Base-by-base conservation (phyloP, 2,329 filamentous ascomycete species). In the Phyllosticta citribraziliensis region DNA sequence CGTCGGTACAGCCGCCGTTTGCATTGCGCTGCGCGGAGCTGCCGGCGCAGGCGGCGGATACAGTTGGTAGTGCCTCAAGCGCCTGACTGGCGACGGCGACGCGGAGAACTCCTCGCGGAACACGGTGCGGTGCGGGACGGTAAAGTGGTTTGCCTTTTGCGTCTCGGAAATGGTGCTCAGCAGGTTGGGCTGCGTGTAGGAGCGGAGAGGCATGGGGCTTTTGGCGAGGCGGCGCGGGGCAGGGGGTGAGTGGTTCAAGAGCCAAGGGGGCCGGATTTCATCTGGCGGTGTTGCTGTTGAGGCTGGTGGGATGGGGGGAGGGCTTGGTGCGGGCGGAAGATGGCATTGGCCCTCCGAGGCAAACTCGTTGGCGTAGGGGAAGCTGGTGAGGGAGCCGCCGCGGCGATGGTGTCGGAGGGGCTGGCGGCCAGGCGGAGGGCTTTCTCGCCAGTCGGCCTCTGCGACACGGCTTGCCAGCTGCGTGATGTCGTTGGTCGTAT, bases 121-220 rank as follows among this genome's bases (percentile, higher is more conserved):
- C 27, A 57, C 54, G 12, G 59, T 57, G 24, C 40, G 35, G 14
- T 55, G 59, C 5, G 59, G 59, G 20, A 55, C 54, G 19, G 3
- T 19, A 20, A 57, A 12, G 19, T 61, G 59, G 14, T 14, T 22
- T 10, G 55, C 3, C 6, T 12, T n/a, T 19, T 22, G 51, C 12
- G 40, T 24, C 25, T 55, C 24, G 12, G 27, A 14, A 19, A 33
- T 33, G 6, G 27, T 22, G 40, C 54, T 57, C 2, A 55, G 50
- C 11, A 61, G 59, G 6, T 61, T 61, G 17, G 59, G 59, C 33
- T 61, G 59, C 14, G 59, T 61, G 50, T 56, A 53, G 3, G 59
- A 57, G 30, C 59, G 59, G 11, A 19, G 6, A n/a, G 40, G 40
- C 40, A 47, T 47, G 17, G 40, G 40, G 40, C 40, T 47, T n/a